Evolutionary conservation across 2,329 filamentous ascomycete species (phyloP).

Genomic region (Clonostachys chloroleuca): DNA sequence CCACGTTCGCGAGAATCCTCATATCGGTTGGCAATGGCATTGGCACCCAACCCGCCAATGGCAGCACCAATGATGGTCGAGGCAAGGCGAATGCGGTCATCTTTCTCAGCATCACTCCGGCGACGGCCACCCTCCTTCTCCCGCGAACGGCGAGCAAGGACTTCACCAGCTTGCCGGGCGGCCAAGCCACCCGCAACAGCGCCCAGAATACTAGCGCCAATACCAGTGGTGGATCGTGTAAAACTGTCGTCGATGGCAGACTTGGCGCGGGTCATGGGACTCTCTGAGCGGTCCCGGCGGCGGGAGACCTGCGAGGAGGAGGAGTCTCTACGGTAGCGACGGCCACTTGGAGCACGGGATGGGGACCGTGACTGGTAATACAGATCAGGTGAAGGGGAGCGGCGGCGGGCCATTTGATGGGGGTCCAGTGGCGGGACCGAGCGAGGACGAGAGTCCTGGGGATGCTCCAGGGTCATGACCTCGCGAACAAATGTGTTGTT

Average conservation of each 20-base stretch:
- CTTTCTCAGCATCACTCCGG: slow-evolving; percentile 14
- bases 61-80: slow-evolving; percentile 50
- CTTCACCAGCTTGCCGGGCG: slow-evolving; percentile 42
- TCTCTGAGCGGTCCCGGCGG: slow-evolving; percentile 8
- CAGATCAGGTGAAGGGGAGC: slow-evolving; percentile 5
- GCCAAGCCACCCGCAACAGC: slow-evolving; percentile 50
- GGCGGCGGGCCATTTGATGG: slow-evolving; percentile 13
- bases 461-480: slow-evolving; percentile 17
- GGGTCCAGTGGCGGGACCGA: slow-evolving; percentile 22
- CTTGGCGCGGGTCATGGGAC: slow-evolving; percentile 33
- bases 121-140: slow-evolving; percentile 11
- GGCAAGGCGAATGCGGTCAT: slow-evolving; percentile 26
- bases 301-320: slow-evolving; percentile 2
- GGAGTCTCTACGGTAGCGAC: slow-evolving; percentile 11
- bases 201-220: slow-evolving; percentile 47
- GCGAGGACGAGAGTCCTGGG: slow-evolving; percentile 18
- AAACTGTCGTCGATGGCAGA: slow-evolving; percentile 39
- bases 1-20: slow-evolving; percentile 28
- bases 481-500: slow-evolving; percentile 18
- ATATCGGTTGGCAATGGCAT: slow-evolving; percentile 39
- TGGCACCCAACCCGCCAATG: slow-evolving; percentile 50
- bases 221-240: slow-evolving; percentile 38
- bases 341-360: slow-evolving; percentile 3
- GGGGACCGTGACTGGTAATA: slow-evolving; percentile 4
- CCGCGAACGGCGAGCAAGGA: slow-evolving; percentile 23